Evolutionary conservation across 2,329 filamentous ascomycete genomes (phyloP).

Genomic region (Aspergillus sp.): DNA sequence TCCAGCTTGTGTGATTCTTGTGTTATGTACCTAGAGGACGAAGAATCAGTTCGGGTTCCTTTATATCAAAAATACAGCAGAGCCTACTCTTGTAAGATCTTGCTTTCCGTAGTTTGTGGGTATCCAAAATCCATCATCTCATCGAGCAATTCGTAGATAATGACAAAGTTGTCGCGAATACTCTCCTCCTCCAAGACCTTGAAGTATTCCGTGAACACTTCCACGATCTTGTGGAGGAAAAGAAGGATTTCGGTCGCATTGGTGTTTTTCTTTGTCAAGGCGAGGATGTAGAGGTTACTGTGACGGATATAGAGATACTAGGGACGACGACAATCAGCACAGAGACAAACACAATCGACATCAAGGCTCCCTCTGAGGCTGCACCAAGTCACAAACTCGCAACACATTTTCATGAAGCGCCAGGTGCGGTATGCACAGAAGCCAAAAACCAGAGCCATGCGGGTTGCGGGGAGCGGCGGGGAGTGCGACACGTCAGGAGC

Average conservation of each 20-base stretch:
- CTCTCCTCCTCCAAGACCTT: slow-evolving; percentile 98
- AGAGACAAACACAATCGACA: not conserved
- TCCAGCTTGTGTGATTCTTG: slow-evolving; percentile 99
- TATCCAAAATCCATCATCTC: slow-evolving; percentile 99
- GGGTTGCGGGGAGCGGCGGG: slow-evolving; percentile 20
- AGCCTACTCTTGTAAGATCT: slow-evolving; percentile 85
- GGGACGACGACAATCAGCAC: not conserved
- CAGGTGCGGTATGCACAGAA: not conserved
- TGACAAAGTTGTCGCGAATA: slow-evolving; percentile 98
- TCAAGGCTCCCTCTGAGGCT: not conserved
- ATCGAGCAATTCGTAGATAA: slow-evolving; percentile 97
- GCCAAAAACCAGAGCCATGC: not conserved
- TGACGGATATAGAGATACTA: slow-evolving; percentile 99
- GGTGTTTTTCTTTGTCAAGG: slow-evolving; percentile 96
- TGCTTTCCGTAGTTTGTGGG: slow-evolving; percentile 95
- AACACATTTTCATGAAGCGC: not conserved
- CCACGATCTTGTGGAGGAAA: slow-evolving; percentile 96
- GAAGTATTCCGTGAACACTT: slow-evolving; percentile 99
- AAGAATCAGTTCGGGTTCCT: not conserved
- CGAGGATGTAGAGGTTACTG: slow-evolving; percentile 98
- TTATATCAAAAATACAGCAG: not conserved
- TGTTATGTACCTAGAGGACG: slow-evolving; percentile 73
- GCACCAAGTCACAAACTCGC: not conserved
- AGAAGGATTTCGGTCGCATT: slow-evolving; percentile 98
- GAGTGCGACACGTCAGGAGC: slow-evolving; percentile 3